These are phyloP conservation scores for Jackrogersella minutella DNA, from an alignment of 495 filamentous ascomycete genomes.

Conservation along the genomic window DNA sequence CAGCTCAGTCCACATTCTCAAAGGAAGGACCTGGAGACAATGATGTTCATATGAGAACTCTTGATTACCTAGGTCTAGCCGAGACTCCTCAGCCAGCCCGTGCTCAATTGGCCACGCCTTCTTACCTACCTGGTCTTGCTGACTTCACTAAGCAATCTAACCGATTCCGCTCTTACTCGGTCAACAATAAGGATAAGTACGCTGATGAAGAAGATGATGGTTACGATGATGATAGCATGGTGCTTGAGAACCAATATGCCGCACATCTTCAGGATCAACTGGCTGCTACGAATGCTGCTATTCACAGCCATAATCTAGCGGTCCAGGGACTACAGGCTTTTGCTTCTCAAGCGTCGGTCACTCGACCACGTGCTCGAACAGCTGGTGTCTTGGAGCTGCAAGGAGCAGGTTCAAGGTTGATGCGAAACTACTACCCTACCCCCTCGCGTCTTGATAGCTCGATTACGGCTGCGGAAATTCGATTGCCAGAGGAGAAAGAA, in stretches of 20 bases:
- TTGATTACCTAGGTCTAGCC: constrained; percentile 94
- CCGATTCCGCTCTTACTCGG: constrained; percentile 94
- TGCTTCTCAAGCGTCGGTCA: constrained; percentile 80
- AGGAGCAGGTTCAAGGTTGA: constrained; percentile 70
- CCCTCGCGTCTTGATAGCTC: constrained; percentile 85
- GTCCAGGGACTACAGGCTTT: constrained; percentile 77
- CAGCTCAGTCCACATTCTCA: constrained; percentile 87
- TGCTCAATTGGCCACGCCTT: constrained; percentile 74
- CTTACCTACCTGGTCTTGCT: constrained; percentile 80
- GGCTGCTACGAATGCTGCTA: constrained; percentile 87
- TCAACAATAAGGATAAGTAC: constrained; percentile 98
- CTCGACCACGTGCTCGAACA: constrained; percentile 80
- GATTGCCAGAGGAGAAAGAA: constrained; percentile 73
- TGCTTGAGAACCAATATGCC: constrained; percentile 74
- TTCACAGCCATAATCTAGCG: constrained; percentile 90
- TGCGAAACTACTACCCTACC: constrained; percentile 81
- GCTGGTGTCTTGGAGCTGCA: constrained; percentile 86
- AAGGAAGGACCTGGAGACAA: constrained; percentile 85
- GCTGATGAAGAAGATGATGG: constrained; percentile 91
- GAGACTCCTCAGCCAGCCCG: constrained; percentile 88
- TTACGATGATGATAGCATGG: constrained; percentile 75
- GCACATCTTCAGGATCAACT: constrained; percentile 64
- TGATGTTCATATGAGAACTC: constrained; percentile 85
- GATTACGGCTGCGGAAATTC: constrained; percentile 81
- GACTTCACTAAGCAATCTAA: constrained; percentile 80